phyloP scores from a whole-genome alignment of 73 alveolate genomes.

The Breviolum minutum region DNA sequence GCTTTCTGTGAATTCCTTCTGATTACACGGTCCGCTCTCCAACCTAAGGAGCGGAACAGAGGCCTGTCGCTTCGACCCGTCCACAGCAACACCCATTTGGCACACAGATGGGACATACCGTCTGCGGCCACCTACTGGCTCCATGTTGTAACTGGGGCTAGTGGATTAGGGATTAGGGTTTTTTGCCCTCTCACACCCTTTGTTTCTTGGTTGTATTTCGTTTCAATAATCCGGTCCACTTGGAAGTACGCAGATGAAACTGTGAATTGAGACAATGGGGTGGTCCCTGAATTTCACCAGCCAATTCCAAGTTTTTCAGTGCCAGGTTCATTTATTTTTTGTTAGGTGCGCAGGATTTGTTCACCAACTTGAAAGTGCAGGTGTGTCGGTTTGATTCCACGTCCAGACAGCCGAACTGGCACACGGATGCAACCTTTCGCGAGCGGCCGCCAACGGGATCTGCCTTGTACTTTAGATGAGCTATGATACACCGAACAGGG shows the following conservation, averaged over 20 bases:
- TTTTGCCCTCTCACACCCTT: no score
- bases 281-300: no score
- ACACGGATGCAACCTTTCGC: slow-evolving; percentile 71
- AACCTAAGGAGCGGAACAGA: background rate
- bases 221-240: no score
- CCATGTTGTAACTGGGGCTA: slow-evolving; percentile 48
- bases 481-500: no score
- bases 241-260: no score
- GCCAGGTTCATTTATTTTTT: no score
- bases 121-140: slow-evolving; percentile 79
- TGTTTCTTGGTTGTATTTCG: no score
- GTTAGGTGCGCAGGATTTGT: background rate
- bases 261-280: no score
- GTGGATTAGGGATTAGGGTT: background rate
- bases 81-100: slow-evolving; percentile 42
- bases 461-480: slow-evolving; percentile 15
- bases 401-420: slow-evolving; percentile 63
- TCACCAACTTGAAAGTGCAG: slow-evolving; percentile 22
- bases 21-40: background rate
- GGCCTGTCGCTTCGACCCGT: slow-evolving; percentile 48
- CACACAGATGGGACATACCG: slow-evolving; percentile 81
- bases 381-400: slow-evolving; percentile 46
- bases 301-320: no score
- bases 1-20: background rate
- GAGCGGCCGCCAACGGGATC: slow-evolving; percentile 75